These are phyloP conservation scores for Chamaenerion angustifolium DNA, from an alignment of 345 rosid species.

Conservation along the genomic window DNA sequence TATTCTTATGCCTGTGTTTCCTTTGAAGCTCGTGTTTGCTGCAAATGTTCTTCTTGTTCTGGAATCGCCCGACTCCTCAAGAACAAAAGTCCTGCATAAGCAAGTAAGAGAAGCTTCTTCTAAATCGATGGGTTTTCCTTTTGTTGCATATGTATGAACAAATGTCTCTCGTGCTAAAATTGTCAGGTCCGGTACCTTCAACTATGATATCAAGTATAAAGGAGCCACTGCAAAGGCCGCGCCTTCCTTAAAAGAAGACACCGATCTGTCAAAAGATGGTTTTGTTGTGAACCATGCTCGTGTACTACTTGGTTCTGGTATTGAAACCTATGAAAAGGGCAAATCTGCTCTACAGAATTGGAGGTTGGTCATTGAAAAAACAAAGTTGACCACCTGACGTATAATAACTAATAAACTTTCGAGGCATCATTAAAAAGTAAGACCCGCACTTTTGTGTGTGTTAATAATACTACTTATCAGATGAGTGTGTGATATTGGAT, in stretches of 20 bases:
- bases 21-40: background rate
- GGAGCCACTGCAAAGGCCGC: slow-evolving; percentile 53
- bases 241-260: slow-evolving; percentile 39
- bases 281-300: slow-evolving; percentile 67
- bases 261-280: slow-evolving; percentile 48
- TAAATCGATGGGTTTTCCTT: no score
- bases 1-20: no score
- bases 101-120: slow-evolving; percentile 27
- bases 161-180: background rate
- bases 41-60: slow-evolving; percentile 72
- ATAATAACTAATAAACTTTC: no score
- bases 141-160: background rate
- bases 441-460: no score
- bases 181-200: slow-evolving; percentile 52
- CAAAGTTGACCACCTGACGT: no score
- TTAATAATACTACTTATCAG: no score
- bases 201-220: slow-evolving; percentile 55
- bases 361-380: slow-evolving; percentile 29
- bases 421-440: no score
- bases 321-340: slow-evolving; percentile 56
- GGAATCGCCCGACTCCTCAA: slow-evolving; percentile 61
- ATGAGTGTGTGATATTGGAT: no score
- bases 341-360: slow-evolving; percentile 66
- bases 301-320: slow-evolving; percentile 65
- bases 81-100: slow-evolving; percentile 53